Evolutionary conservation across 2,329 filamentous ascomycete species (phyloP).

Genomic region (Parastagonospora nodorum): DNA sequence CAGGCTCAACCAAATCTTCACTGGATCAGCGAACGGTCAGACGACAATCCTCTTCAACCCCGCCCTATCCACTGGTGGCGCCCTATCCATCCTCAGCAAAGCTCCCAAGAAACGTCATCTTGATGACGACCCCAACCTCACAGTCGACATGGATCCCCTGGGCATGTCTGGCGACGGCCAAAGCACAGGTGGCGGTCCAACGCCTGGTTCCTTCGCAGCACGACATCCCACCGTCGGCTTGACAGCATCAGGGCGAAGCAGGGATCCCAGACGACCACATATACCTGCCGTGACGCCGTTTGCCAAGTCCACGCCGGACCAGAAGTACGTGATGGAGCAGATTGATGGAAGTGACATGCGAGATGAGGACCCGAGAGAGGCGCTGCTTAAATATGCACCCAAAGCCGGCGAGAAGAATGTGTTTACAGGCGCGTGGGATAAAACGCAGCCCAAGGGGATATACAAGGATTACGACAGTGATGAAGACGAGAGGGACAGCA

Average conservation of each 20-base stretch:
- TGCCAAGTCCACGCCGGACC: slow-evolving; percentile 85
- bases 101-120: slow-evolving; percentile 94
- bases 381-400: slow-evolving; percentile 91
- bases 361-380: slow-evolving; percentile 94
- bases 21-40: slow-evolving; percentile 88
- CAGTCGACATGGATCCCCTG: slow-evolving; percentile 71
- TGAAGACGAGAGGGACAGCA: slow-evolving; percentile 73
- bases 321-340: slow-evolving; percentile 83
- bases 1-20: slow-evolving; percentile 94
- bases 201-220: slow-evolving; percentile 55
- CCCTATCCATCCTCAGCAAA: slow-evolving; percentile 86
- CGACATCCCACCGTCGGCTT: slow-evolving; percentile 74
- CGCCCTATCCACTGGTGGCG: slow-evolving; percentile 77
- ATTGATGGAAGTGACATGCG: slow-evolving; percentile 92
- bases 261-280: slow-evolving; percentile 84
- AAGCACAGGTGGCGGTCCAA: slow-evolving; percentile 60
- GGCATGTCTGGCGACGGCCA: slow-evolving; percentile 85
- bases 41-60: slow-evolving; percentile 92
- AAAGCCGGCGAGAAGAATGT: slow-evolving; percentile 90
- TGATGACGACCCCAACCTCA: slow-evolving; percentile 87
- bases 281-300: slow-evolving; percentile 86
- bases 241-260: slow-evolving; percentile 75
- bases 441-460: slow-evolving; percentile 89
- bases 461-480: slow-evolving; percentile 90
- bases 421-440: slow-evolving; percentile 92